Evolutionary conservation across 2,329 filamentous ascomycete species (phyloP), one percentile per base, ranked within the genome.

Genomic region (Rutstroemia sydowiana): DNA sequence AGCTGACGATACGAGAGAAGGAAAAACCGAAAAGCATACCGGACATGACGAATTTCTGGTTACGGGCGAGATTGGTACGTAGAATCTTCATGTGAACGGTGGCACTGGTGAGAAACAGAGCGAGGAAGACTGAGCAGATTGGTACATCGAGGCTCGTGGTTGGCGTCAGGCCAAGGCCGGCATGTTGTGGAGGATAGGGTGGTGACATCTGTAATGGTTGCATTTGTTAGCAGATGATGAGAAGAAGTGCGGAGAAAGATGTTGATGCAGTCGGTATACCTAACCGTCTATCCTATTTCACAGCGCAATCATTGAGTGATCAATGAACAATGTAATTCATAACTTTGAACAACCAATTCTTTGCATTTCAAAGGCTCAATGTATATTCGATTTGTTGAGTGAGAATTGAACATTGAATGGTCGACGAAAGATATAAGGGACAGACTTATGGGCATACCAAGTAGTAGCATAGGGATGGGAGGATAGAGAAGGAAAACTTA

Each of bases 81-180:
- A 82, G 73, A 44, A 85, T 75, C 44, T 71, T 71, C 74, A 84
- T 78, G 71, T 87, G 79, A 52, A 71, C 58, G 14, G 66, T 70
- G 7, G 78, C 82, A n/a, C 70, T 73, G 43, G 62, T 34, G 31
- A 78, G 54, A 67, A 83, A 87, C 51, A 85, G 64, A 37, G 68
- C 65, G 13, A 89, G 66, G 56, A 90, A 78, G 52, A 87, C 75
- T 48, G 76, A 73, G 55, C 73, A 78, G 63, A 88, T 74, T 34
- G 85, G 82, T 7, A 82, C 73, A 65, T 91, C 87, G 56, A 85
- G 69, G 2, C 63, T 56, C 3, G 73, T 63, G 1, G 72, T 76
- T 1, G 87, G 85, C 63, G 2, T 74, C 21, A 82, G 79, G 52
- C 84, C 84, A 16, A 82, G 67, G 14, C 65, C 61, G 39, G 82